Percentiles rank a stretch among this genome's conserved stretches.
These are phyloP conservation scores for Candida peoriensis DNA, from an alignment of 805 yeast species.

Conservation along the genomic window DNA sequence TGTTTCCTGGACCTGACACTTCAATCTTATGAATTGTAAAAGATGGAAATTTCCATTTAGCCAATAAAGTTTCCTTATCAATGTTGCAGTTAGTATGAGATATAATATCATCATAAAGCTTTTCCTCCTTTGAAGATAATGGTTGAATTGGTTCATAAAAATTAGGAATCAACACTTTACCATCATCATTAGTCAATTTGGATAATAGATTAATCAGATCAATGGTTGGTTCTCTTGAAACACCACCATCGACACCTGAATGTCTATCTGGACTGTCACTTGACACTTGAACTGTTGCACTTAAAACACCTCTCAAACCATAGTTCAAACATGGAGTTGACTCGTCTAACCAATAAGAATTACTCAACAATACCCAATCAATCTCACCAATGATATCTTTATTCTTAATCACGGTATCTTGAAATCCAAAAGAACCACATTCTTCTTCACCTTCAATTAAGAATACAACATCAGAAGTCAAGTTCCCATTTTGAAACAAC, in stretches of 20 bases:
- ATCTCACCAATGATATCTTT: slow-evolving; percentile 56
- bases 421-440: slow-evolving; percentile 84
- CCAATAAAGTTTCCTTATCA: slow-evolving; percentile 50
- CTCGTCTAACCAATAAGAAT: slow-evolving; percentile 93
- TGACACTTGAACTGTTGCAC: slow-evolving; percentile 64
- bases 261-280: slow-evolving; percentile 85
- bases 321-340: slow-evolving; percentile 86
- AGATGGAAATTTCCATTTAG: slow-evolving; percentile 89
- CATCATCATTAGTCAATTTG: slow-evolving; percentile 51
- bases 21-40: slow-evolving; percentile 77
- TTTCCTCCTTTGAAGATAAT: slow-evolving; percentile 51
- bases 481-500: slow-evolving; percentile 41
- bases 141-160: slow-evolving; percentile 67
- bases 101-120: slow-evolving; percentile 56
- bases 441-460: slow-evolving; percentile 95
- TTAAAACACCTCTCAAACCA: slow-evolving; percentile 88
- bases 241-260: slow-evolving; percentile 96
- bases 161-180: slow-evolving; percentile 56
- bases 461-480: slow-evolving; percentile 73
- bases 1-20: slow-evolving; percentile 87
- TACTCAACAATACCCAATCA: slow-evolving; percentile 87
- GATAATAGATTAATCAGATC: slow-evolving; percentile 74
- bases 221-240: slow-evolving; percentile 80
- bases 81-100: slow-evolving; percentile 31
- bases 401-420: slow-evolving; percentile 52